Percentiles rank a stretch among this genome's conserved stretches.
Evolutionary conservation across 768 basidiomycete species (phyloP).

Genomic region (Boletellus emodensis): DNA sequence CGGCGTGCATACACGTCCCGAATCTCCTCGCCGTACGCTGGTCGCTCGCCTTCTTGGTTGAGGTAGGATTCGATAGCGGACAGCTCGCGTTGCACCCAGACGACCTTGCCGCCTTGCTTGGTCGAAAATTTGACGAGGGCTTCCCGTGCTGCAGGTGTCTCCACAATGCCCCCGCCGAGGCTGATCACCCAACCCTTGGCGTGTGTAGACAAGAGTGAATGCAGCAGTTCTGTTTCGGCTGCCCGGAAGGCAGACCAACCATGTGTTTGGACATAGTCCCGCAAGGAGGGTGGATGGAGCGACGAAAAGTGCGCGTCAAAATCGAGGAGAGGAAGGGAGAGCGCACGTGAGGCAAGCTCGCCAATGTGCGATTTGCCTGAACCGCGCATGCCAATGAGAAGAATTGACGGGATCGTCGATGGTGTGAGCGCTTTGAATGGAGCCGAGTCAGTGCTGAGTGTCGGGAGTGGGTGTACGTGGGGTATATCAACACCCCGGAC

Average conservation of each 20-base stretch:
- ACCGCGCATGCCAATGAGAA: constrained; percentile 95
- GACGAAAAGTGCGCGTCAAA: constrained; percentile 78
- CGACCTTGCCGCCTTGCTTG: constrained; percentile 60
- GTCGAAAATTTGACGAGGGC: constrained; percentile 63
- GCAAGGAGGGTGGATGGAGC: constrained; percentile 56
- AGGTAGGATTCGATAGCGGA: constrained; percentile 82
- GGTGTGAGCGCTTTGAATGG: constrained; percentile 12
- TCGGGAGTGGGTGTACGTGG: constrained; percentile 28
- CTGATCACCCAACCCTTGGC: constrained; percentile 71
- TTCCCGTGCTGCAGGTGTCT: constrained; percentile 71
- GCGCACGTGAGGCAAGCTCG: constrained; percentile 63
- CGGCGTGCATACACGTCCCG: constrained; percentile 81
- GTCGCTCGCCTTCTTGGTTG: constrained; percentile 67
- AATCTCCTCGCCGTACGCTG: constrained; percentile 85
- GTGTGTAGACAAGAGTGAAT: constrained; percentile 57
- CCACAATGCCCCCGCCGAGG: constrained; percentile 93
- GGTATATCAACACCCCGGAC: constrained; percentile 82
- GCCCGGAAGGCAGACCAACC: constrained; percentile 91
- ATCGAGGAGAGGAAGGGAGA: constrained; percentile 77
- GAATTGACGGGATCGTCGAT: constrained; percentile 51
- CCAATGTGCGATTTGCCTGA: constrained; percentile 93
- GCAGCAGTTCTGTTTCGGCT: constrained; percentile 68
- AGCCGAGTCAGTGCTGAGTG: constrained; percentile 38
- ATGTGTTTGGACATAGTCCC: constrained; percentile 71
- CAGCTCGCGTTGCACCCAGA: constrained; percentile 78